These are phyloP conservation scores for Trichoderma gamsii DNA, from an alignment of 495 filamentous ascomycete genomes.

Conservation along the genomic window DNA sequence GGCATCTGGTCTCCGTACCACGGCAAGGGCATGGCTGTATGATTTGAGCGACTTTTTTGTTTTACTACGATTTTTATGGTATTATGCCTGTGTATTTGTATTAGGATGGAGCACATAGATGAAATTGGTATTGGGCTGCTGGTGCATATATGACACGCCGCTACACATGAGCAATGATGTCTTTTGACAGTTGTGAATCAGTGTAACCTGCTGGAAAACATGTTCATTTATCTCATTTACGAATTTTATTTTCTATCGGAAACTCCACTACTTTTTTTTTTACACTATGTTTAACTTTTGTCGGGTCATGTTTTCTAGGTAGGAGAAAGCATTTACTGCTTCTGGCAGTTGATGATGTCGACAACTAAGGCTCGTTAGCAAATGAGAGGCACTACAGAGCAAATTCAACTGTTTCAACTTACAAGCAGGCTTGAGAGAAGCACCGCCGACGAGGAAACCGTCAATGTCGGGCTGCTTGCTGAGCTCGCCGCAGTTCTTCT, in stretches of 20 bases:
- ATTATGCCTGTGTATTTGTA: conserved; percentile 14
- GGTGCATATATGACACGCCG: conserved; percentile 11
- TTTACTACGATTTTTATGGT: not conserved
- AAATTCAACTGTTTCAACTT: conserved; percentile 34
- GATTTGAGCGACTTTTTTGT: conserved; percentile 11
- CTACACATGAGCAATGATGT: conserved; percentile 17
- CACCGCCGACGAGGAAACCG: conserved; percentile 96
- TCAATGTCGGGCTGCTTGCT: conserved; percentile 90
- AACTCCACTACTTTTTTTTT: not conserved
- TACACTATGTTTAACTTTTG: not conserved
- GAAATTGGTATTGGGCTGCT: not conserved
- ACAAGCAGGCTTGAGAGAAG: conserved; percentile 97
- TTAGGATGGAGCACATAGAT: conserved; percentile 15
- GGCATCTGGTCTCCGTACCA: conserved; percentile 95
- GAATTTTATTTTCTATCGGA: not conserved
- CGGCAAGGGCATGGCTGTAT: conserved; percentile 49
- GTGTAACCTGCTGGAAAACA: not conserved
- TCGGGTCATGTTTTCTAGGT: conserved; percentile 9
- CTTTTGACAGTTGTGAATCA: conserved; percentile 7
- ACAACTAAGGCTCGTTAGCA: conserved; percentile 41
- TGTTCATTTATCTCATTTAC: not conserved
- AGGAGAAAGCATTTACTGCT: conserved; percentile 11
- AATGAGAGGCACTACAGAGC: not conserved
- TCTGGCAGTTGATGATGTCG: conserved; percentile 55
- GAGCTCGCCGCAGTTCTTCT: conserved; percentile 96